These are phyloP conservation scores for Chrysoporthe austroafricana DNA, from an alignment of 2,329 filamentous ascomycete species.

Conservation along the genomic window DNA sequence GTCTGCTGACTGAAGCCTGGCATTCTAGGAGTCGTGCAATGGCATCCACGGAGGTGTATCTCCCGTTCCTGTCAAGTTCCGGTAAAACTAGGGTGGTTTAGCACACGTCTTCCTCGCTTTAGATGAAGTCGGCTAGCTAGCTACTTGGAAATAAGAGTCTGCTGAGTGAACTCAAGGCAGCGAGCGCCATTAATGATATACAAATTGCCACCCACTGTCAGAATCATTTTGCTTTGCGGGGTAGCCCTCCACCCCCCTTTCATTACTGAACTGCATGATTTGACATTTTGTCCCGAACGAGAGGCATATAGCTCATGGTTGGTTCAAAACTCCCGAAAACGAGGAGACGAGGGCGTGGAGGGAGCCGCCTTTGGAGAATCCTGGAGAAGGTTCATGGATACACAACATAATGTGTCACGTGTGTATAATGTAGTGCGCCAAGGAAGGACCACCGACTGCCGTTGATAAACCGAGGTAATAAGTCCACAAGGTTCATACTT, in stretches of 20 bases:
- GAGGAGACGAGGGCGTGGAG: not conserved
- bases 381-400: not conserved
- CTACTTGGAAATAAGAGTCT: not conserved
- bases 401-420: not conserved
- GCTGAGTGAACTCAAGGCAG: not conserved
- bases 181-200: not conserved
- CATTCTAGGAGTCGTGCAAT: conserved; percentile 19
- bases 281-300: not conserved
- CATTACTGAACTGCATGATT: not conserved
- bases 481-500: too few relatives aligned
- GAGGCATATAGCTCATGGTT: not conserved
- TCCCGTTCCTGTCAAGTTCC: not conserved
- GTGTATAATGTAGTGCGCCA: not conserved
- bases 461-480: not conserved
- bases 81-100: not conserved
- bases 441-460: not conserved
- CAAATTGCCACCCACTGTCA: not conserved
- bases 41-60: not conserved
- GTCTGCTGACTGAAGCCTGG: conserved; percentile 29
- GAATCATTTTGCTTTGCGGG: not conserved
- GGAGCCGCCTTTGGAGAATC: not conserved
- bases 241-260: not conserved
- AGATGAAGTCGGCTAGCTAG: not conserved
- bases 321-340: not conserved
- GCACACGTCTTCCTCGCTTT: not conserved